phyloP scores from a whole-genome alignment of 306 rosid genomes.

The Quercus bicolor region DNA sequence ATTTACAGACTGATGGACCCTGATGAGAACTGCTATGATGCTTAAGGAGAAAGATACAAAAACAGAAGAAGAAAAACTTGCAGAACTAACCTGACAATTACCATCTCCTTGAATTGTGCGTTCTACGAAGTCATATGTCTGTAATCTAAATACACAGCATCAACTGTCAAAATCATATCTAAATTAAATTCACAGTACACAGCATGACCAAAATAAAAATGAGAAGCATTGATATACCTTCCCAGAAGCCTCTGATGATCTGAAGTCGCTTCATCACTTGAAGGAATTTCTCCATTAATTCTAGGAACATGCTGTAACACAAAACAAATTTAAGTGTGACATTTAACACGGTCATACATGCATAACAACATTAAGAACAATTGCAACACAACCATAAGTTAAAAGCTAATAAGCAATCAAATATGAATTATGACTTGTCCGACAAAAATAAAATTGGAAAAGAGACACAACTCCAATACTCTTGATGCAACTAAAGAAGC shows the following conservation, averaged over 20 bases:
- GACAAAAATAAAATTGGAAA: not conserved
- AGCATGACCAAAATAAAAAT: not conserved
- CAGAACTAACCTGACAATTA: conserved; percentile 75
- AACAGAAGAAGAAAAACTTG: conserved; percentile 7
- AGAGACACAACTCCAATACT: not conserved
- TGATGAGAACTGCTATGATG: conserved; percentile 10
- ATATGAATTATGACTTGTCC: not conserved
- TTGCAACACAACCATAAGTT: conserved; percentile 5
- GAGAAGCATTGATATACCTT: conserved; percentile 38
- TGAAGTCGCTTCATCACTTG: conserved; percentile 80
- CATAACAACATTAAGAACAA: conserved; percentile 9
- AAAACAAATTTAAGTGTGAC: not conserved
- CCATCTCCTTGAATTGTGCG: conserved; percentile 79
- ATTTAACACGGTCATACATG: conserved; percentile 1
- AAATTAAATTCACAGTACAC: not conserved
- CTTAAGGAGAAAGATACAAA: conserved; percentile 3
- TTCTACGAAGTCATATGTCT: conserved; percentile 60
- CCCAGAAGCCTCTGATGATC: conserved; percentile 88
- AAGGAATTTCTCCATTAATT: conserved; percentile 91
- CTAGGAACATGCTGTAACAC: conserved; percentile 77
- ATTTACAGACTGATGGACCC: not conserved
- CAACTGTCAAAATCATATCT: conserved; percentile 4
- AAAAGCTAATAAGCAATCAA: not conserved
- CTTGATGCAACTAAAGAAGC: not conserved
- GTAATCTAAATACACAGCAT: conserved; percentile 50